A percentile compares a stretch with the other conserved stretches of the same genome.
phyloP scores from a whole-genome alignment of 768 basidiomycete genomes.

The Tephrocybe sp. region DNA sequence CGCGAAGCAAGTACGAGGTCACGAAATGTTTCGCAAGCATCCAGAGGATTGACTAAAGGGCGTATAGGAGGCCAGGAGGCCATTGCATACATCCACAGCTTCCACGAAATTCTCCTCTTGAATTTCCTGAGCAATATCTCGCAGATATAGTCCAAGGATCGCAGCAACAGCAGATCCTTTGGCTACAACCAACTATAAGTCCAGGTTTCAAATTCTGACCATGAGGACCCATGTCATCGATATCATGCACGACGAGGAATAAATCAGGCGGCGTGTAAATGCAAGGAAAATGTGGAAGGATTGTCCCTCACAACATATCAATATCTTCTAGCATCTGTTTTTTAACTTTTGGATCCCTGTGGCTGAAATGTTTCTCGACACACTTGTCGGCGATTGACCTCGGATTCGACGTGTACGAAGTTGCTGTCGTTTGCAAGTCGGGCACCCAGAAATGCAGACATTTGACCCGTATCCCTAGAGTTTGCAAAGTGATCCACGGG shows the following conservation, averaged over 20 bases:
- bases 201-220: not conserved
- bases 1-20: not conserved
- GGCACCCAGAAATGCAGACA: not conserved
- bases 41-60: not conserved
- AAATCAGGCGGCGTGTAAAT: not conserved
- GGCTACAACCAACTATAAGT: not conserved
- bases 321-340: not conserved
- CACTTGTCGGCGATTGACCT: not conserved
- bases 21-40: not conserved
- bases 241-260: not conserved
- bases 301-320: not conserved
- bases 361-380: not conserved
- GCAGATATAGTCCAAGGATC: not conserved
- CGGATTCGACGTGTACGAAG: not conserved
- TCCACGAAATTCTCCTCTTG: not conserved
- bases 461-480: not conserved
- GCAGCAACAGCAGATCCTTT: not conserved
- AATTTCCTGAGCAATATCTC: not conserved
- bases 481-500: not conserved
- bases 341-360: not conserved
- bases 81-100: not conserved
- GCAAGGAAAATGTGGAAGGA: not conserved
- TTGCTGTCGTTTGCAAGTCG: not conserved
- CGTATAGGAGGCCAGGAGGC: not conserved
- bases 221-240: not conserved